These are phyloP conservation scores for Aspergillus tubingensis DNA, from an alignment of 2,329 filamentous ascomycete species.

Conservation along the genomic window DNA sequence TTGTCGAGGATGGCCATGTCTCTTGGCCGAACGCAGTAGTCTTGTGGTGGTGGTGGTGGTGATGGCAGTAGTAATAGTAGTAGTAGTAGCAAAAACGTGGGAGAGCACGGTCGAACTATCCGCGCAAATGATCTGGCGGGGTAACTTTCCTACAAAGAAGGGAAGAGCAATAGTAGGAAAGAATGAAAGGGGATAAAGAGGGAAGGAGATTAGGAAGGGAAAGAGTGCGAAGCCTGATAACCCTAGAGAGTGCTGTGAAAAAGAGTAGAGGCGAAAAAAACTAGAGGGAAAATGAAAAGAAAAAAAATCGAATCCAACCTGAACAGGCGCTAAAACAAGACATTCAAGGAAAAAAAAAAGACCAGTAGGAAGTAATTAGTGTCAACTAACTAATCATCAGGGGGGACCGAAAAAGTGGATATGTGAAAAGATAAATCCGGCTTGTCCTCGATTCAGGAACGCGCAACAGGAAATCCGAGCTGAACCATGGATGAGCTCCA, in stretches of 20 bases:
- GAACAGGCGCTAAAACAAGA: slow-evolving; percentile 1
- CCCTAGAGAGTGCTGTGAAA: neutral
- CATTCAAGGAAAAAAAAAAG: slow-evolving; percentile 12
- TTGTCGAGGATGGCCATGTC: slow-evolving; percentile 38
- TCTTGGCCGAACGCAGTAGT: slow-evolving; percentile 7
- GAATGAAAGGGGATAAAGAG: neutral
- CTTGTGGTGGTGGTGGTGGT: neutral
- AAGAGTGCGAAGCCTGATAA: neutral
- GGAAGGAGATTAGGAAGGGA: neutral
- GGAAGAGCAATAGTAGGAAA: neutral
- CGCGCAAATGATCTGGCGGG: no score
- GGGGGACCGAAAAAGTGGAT: slow-evolving; percentile 6
- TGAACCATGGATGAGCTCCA: slow-evolving; percentile 20
- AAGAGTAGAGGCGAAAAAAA: neutral
- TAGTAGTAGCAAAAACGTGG: neutral
- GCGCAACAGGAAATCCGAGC: slow-evolving; percentile 9
- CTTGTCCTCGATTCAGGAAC: slow-evolving; percentile 10
- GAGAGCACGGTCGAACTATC: neutral
- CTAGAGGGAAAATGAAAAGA: neutral
- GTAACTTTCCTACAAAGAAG: no score
- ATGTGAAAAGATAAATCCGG: slow-evolving; percentile 5
- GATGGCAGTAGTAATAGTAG: no score
- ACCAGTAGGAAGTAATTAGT: neutral
- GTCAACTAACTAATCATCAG: neutral
- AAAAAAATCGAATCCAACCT: neutral